phyloP scores from a whole-genome alignment of 768 basidiomycete species.

The Multifurca ochricompacta region DNA sequence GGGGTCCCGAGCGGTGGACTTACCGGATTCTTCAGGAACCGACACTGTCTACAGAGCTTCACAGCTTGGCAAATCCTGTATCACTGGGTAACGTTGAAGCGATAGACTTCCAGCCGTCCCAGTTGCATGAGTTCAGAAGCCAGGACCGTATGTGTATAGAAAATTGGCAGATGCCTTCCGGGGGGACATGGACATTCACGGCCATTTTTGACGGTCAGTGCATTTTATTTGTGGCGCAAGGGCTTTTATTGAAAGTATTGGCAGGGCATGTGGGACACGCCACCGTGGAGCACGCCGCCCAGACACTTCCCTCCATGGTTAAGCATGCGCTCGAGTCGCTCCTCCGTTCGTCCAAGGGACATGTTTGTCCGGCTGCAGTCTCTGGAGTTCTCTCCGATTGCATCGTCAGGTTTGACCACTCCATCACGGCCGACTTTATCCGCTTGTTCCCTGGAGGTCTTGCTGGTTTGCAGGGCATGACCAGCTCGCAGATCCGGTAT shows the following conservation, averaged over 20 bases:
- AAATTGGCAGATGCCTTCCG: conserved; percentile 32
- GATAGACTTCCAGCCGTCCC: conserved; percentile 39
- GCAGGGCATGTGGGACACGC: conserved; percentile 43
- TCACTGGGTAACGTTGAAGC: conserved; percentile 31
- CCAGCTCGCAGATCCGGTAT: conserved; percentile 46
- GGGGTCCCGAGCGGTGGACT: conserved; percentile 45
- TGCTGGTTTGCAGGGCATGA: conserved; percentile 32
- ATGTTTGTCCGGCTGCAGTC: conserved; percentile 29
- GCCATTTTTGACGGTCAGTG: conserved; percentile 40
- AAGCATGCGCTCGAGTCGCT: conserved; percentile 32
- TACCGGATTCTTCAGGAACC: conserved; percentile 41
- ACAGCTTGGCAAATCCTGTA: conserved; percentile 31
- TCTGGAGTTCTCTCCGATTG: conserved; percentile 34
- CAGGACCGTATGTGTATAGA: conserved; percentile 39
- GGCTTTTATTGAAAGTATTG: neutral
- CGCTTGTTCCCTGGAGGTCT: conserved; percentile 47
- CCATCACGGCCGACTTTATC: conserved; percentile 37
- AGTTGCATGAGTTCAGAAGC: conserved; percentile 29
- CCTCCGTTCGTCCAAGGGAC: conserved; percentile 24
- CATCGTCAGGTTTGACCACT: conserved; percentile 35
- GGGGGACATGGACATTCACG: conserved; percentile 37
- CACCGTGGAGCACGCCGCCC: conserved; percentile 39
- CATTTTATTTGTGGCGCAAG: neutral
- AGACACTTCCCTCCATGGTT: conserved; percentile 35
- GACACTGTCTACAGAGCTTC: conserved; percentile 34